Evolutionary conservation across 441 rosid genomes (phyloP).

Genomic region (Manihot esculenta): DNA sequence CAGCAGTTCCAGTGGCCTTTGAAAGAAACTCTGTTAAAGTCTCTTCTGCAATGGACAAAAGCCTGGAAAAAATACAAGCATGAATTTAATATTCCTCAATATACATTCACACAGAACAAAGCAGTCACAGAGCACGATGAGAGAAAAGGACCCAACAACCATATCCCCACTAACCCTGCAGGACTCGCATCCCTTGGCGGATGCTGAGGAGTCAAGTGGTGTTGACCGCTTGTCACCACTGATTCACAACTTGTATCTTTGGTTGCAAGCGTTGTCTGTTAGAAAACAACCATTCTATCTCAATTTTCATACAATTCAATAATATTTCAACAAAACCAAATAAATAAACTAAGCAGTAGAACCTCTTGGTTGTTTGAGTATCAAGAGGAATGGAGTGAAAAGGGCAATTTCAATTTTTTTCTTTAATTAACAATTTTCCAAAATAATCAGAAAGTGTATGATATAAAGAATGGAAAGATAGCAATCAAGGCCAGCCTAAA

Average conservation of each 20-base stretch:
- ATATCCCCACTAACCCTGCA: constrained; percentile 89
- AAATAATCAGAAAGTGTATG: background rate
- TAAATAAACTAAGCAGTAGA: background rate
- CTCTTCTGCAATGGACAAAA: constrained; percentile 99
- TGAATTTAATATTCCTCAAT: constrained; percentile 26
- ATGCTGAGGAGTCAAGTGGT: constrained; percentile 90
- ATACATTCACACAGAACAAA: constrained; percentile 20
- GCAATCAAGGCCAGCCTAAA: constrained; percentile 9
- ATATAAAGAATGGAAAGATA: background rate
- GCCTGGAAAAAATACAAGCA: constrained; percentile 53
- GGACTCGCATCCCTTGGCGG: constrained; percentile 99
- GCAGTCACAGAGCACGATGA: constrained; percentile 30
- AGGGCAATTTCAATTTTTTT: constrained; percentile 4
- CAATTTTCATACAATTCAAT: constrained; percentile 18
- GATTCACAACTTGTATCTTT: constrained; percentile 99
- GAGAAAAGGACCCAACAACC: constrained; percentile 45
- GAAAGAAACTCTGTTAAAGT: constrained; percentile 99
- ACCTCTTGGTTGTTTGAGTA: constrained; percentile 2
- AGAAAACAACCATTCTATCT: constrained; percentile 27
- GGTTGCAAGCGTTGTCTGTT: constrained; percentile 84
- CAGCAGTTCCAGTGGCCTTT: constrained; percentile 99
- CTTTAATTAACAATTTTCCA: constrained; percentile 1
- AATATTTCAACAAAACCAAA: background rate
- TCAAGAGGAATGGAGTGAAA: background rate
- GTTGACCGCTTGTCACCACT: constrained; percentile 95